Conservation (phyloP, 495 filamentous ascomycete species). For the Aspergillus steynii region DNA sequence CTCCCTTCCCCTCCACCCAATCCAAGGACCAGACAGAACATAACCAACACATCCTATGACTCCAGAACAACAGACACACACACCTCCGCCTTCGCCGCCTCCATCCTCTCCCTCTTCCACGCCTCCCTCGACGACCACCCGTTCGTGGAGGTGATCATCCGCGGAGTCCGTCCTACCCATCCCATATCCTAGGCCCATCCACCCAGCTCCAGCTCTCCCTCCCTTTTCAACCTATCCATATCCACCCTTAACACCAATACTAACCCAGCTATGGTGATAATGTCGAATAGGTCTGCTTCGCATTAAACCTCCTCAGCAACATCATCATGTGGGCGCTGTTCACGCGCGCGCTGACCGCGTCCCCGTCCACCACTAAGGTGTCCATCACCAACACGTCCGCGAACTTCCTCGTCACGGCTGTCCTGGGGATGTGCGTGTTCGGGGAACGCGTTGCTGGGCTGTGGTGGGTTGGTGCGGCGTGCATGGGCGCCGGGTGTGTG, state of each 20-base stretch:
- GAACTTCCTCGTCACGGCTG: constrained; percentile 88
- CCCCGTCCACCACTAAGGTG: constrained; percentile 83
- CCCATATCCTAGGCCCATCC: not conserved
- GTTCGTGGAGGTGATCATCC: constrained; percentile 63
- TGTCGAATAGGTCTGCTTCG: constrained; percentile 70
- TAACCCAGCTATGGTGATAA: not conserved
- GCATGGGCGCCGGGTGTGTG: constrained; percentile 88
- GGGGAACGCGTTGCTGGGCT: constrained; percentile 68
- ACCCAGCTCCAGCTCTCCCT: constrained; percentile 8
- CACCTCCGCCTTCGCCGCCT: constrained; percentile 66
- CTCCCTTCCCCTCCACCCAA: not conserved
- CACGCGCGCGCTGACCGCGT: constrained; percentile 78
- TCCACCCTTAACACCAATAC: not conserved
- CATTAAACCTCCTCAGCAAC: constrained; percentile 85
- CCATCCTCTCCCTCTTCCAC: constrained; percentile 62
- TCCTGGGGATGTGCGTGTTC: constrained; percentile 79
- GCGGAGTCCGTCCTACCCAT: constrained; percentile 60
- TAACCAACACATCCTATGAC: constrained; percentile 1
- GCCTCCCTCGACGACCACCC: constrained; percentile 36
- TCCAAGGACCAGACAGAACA: not conserved
- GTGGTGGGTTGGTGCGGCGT: constrained; percentile 85
- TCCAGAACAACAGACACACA: constrained; percentile 80
- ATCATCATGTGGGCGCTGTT: constrained; percentile 91
- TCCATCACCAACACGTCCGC: constrained; percentile 89
- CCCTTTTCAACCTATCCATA: constrained; percentile 14